Percentiles rank a stretch among this genome's conserved stretches.
phyloP scores from a whole-genome alignment of 2,329 filamentous ascomycete species.

The Amesomyces nigricolor region DNA sequence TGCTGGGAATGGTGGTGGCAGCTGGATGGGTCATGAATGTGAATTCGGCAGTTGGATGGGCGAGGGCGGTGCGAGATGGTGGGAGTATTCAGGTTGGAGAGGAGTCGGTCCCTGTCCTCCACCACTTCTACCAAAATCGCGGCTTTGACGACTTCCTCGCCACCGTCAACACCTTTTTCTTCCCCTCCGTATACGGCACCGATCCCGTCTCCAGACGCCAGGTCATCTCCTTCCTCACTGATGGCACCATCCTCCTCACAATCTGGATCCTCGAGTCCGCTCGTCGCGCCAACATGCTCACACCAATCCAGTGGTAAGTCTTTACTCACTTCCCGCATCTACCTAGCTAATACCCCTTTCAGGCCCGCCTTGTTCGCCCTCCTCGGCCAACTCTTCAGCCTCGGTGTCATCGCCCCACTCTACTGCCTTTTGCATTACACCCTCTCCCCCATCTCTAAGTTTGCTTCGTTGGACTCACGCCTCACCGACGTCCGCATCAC shows the following conservation, averaged over 20 bases:
- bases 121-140: slow-evolving; percentile 11
- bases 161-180: slow-evolving; percentile 18
- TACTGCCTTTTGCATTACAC: slow-evolving; percentile 22
- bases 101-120: slow-evolving; percentile 7
- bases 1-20: slow-evolving; percentile 4
- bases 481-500: slow-evolving; percentile 14
- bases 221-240: slow-evolving; percentile 17
- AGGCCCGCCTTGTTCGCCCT: slow-evolving; percentile 17
- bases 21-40: slow-evolving; percentile 14
- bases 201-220: slow-evolving; percentile 10
- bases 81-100: no score
- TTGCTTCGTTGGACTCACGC: slow-evolving; percentile 17
- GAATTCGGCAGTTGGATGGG: background rate
- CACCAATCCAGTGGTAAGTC: slow-evolving; percentile 13
- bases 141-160: slow-evolving; percentile 17
- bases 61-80: background rate
- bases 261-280: slow-evolving; percentile 20
- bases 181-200: slow-evolving; percentile 14
- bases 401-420: slow-evolving; percentile 13
- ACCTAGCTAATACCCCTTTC: background rate
- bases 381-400: slow-evolving; percentile 16
- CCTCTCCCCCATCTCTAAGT: slow-evolving; percentile 18
- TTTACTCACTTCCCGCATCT: background rate
- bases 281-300: slow-evolving; percentile 19
- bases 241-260: slow-evolving; percentile 11